Percentiles rank a stretch among this genome's conserved stretches.
These are phyloP conservation scores for Clonostachys rhizophaga DNA, from an alignment of 2,329 filamentous ascomycete species.

Conservation along the genomic window DNA sequence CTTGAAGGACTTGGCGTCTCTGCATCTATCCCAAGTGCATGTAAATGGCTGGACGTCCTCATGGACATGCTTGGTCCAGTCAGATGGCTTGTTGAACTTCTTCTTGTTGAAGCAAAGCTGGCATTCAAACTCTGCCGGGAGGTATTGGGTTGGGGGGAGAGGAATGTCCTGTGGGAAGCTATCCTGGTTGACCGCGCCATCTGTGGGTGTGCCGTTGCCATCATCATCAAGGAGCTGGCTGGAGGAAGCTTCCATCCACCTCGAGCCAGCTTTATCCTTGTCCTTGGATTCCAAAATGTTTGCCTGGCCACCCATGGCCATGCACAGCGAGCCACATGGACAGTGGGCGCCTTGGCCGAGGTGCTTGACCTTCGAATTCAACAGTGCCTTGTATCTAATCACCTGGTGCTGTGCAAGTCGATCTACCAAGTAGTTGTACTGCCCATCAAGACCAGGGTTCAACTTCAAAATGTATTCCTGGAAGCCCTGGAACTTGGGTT, in stretches of 20 bases:
- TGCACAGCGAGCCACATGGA: constrained; percentile 56
- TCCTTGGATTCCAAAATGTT: constrained; percentile 55
- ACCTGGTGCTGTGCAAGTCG: constrained; percentile 80
- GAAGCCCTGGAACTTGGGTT: constrained; percentile 73
- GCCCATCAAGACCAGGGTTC: constrained; percentile 61
- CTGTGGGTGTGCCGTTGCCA: constrained; percentile 62
- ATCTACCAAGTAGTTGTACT: constrained; percentile 62
- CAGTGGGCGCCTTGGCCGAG: constrained; percentile 58
- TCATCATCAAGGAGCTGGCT: constrained; percentile 50
- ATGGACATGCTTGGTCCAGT: constrained; percentile 96
- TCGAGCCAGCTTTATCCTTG: constrained; percentile 34
- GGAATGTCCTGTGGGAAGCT: constrained; percentile 80
- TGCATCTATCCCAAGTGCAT: constrained; percentile 81
- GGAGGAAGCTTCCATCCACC: constrained; percentile 48
- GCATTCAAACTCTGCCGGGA: constrained; percentile 89
- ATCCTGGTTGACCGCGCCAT: constrained; percentile 65
- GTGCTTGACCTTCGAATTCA: constrained; percentile 69
- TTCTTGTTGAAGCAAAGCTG: constrained; percentile 81
- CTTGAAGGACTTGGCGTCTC: constrained; percentile 88
- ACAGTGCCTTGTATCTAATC: constrained; percentile 71
- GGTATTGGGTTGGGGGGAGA: constrained; percentile 67
- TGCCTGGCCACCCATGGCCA: constrained; percentile 61
- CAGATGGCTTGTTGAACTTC: constrained; percentile 84
- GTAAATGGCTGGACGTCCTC: constrained; percentile 93
- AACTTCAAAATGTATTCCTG: constrained; percentile 66